phyloP scores from a whole-genome alignment of 495 filamentous ascomycete species.

The Corynascus novoguineensis region DNA sequence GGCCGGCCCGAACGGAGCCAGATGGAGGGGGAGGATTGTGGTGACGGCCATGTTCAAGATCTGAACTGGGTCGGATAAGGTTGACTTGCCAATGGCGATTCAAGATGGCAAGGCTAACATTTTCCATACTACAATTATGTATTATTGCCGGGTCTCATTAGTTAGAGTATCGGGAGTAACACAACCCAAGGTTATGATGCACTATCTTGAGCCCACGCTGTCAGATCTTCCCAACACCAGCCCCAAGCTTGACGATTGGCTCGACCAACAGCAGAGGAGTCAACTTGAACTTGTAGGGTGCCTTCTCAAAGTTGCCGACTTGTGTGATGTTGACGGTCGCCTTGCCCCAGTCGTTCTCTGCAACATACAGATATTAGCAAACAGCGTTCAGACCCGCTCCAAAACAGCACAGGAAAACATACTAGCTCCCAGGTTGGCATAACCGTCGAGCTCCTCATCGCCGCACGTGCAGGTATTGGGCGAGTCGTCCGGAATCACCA shows the following conservation, averaged over 20 bases:
- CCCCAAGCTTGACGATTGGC: slow-evolving; percentile 32
- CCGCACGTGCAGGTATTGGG: slow-evolving; percentile 25
- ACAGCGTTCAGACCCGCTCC: background rate
- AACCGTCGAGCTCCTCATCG: slow-evolving; percentile 26
- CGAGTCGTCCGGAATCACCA: slow-evolving; percentile 43
- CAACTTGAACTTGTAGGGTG: slow-evolving; percentile 39
- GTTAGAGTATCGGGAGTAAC: too few relatives aligned
- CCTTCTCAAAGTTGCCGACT: slow-evolving; percentile 37
- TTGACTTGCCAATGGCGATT: too few relatives aligned
- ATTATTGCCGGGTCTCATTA: too few relatives aligned
- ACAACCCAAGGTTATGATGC: too few relatives aligned
- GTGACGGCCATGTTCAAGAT: too few relatives aligned
- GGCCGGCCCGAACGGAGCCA: too few relatives aligned
- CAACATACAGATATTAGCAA: background rate
- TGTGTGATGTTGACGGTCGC: slow-evolving; percentile 39
- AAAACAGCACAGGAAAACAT: slow-evolving; percentile 15
- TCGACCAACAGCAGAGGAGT: slow-evolving; percentile 30
- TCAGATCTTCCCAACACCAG: slow-evolving; percentile 38
- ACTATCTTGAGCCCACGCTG: too few relatives aligned
- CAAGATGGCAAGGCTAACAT: too few relatives aligned
- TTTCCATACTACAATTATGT: too few relatives aligned
- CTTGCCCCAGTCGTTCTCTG: slow-evolving; percentile 41
- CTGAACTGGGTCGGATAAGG: too few relatives aligned
- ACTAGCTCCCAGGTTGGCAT: slow-evolving; percentile 38
- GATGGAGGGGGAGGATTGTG: too few relatives aligned